Base-by-base conservation (phyloP, 139 green algal genomes). In the Auxenochlorella pyrenoidosa region DNA sequence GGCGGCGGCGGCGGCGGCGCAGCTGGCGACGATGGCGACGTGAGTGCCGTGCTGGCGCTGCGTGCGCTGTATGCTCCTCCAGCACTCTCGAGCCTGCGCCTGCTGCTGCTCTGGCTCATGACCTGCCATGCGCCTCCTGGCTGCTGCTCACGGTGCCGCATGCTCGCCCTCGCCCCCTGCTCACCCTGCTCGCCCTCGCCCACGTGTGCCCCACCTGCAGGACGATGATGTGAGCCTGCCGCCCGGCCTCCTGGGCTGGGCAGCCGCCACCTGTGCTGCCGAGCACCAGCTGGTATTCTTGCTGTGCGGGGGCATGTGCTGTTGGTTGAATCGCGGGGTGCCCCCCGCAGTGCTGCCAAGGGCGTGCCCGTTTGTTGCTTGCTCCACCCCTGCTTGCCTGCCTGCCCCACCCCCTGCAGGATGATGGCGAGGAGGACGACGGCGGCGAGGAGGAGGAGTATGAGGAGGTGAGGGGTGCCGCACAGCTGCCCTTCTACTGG, bases 391-490 rank as follows among this genome's bases (percentile, higher is more conserved):
- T 19, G 1, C 21, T 8, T 83, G 79, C 38, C 34, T 47, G 34
- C 41, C 13, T 34, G 60, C 16, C 78, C 34, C 18, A 54, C 18
- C 47, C 8, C 63, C 63, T 54, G 38, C 40, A 91, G 13, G 88
- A 91, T 40, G 88, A 86, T 78, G 88, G 85, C 32, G 75, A 86
- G 34, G 86, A 92, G 18, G 86, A 92, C 18, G 89, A 88, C 34
- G 89, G 89, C 26, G 79, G 63, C 40, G 89, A 92, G 32, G 90
- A 88, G 70, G 83, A 92, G 30, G 83, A 89, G 51, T 86, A 87
- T 41, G 81, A 87, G 51, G 87, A 88, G 75, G 87, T 72, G 59
- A 28, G 78, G 78, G 34, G 26, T 28, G 38, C 47, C 34, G 22
- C 54, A 63, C 54, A 63, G 16, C 12, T 63, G 13, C 16, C 10